Percentiles rank a stretch among this genome's conserved stretches.
These are phyloP conservation scores for Cyamopsis tetragonoloba DNA, from an alignment of 306 rosid species.

Conservation along the genomic window DNA sequence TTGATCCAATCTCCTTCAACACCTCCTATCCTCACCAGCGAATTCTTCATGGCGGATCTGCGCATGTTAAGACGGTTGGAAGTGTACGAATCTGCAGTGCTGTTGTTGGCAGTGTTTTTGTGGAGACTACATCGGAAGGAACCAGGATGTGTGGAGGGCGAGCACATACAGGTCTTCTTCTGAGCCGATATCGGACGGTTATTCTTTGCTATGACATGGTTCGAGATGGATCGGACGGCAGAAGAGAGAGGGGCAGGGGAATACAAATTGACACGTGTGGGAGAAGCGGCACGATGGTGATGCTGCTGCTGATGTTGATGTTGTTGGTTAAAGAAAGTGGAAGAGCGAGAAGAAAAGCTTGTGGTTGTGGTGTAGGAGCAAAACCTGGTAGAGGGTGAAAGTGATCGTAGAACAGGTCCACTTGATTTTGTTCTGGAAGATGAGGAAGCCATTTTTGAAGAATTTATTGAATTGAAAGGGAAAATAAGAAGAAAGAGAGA, in stretches of 20 bases:
- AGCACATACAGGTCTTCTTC: constrained; percentile 85
- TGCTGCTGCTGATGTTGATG: constrained; percentile 28
- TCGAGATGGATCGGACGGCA: constrained; percentile 59
- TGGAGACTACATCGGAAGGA: constrained; percentile 93
- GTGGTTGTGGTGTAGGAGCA: constrained; percentile 48
- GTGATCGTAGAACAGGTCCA: constrained; percentile 73
- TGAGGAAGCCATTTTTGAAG: constrained; percentile 46
- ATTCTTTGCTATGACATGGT: constrained; percentile 47
- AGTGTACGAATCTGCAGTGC: constrained; percentile 44
- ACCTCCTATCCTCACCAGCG: constrained; percentile 82
- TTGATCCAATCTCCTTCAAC: constrained; percentile 97
- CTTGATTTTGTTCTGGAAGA: constrained; percentile 56
- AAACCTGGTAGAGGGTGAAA: constrained; percentile 67
- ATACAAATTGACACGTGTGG: constrained; percentile 80
- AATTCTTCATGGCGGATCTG: constrained; percentile 95
- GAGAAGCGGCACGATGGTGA: constrained; percentile 69
- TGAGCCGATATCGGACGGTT: constrained; percentile 48
- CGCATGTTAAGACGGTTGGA: constrained; percentile 72
- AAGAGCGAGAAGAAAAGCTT: constrained; percentile 45
- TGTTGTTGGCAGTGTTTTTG: constrained; percentile 33
- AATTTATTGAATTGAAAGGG: too few species aligned
- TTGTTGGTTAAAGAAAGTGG: constrained; percentile 41
- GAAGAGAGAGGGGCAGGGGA: constrained; percentile 36
- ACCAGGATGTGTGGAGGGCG: constrained; percentile 88
- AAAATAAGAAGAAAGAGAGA: background rate